These are phyloP conservation scores for Zelonia costaricensis DNA, from an alignment of 208 protist genomes.

Conservation along the genomic window DNA sequence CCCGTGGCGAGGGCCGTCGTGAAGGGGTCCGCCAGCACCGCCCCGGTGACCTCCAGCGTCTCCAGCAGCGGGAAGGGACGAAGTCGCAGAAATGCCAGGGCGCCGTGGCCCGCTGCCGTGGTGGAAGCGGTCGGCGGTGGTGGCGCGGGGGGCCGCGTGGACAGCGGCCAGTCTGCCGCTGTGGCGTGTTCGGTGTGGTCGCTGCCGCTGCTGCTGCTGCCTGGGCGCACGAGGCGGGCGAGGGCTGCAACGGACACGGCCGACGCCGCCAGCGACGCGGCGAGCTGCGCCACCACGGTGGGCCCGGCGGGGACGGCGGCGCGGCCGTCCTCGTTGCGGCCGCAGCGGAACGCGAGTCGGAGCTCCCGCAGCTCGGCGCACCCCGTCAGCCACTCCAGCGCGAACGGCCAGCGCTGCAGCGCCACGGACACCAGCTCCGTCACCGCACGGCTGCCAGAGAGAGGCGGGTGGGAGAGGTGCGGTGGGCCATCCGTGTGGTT, in stretches of 20 bases:
- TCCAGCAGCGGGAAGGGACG: slow-evolving; percentile 5
- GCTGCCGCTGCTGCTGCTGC: not conserved
- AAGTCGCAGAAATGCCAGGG: not conserved
- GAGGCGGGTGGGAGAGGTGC: too few species aligned
- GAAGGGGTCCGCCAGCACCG: slow-evolving; percentile 3
- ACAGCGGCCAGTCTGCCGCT: too few species aligned
- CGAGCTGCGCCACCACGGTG: too few species aligned
- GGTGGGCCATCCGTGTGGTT: too few species aligned
- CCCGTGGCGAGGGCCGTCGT: slow-evolving; percentile 7
- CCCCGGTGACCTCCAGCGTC: not conserved
- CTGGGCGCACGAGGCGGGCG: not conserved
- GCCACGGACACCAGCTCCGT: too few species aligned
- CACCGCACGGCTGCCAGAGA: too few species aligned
- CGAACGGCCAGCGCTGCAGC: not conserved
- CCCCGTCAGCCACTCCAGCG: slow-evolving; percentile 10
- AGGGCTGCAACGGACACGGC: not conserved
- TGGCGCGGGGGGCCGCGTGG: too few species aligned
- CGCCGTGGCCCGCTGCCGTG: not conserved
- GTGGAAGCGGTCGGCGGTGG: too few species aligned
- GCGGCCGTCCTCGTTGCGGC: not conserved
- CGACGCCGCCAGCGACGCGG: not conserved
- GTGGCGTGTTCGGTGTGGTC: not conserved
- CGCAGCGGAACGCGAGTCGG: slow-evolving; percentile 9
- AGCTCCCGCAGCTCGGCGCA: slow-evolving; percentile 13
- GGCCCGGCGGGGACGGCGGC: not conserved